These are phyloP conservation scores for Pochonia chlamydosporia DNA, from an alignment of 2,329 filamentous ascomycete species.

Conservation along the genomic window DNA sequence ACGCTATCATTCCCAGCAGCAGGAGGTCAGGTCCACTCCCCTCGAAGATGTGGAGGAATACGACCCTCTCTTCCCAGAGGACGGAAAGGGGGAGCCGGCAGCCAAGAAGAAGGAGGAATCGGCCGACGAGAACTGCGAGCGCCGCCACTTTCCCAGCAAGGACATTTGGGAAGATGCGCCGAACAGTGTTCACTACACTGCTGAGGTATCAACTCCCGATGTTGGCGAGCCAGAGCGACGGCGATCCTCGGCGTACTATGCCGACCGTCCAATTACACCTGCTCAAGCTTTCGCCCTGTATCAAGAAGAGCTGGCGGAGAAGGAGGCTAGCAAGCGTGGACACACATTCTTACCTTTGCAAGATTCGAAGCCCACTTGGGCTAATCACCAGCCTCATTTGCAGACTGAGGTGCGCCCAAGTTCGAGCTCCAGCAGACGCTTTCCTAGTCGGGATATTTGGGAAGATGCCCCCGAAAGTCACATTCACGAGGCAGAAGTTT, in stretches of 20 bases:
- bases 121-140: slow-evolving; percentile 44
- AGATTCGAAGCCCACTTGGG: slow-evolving; percentile 37
- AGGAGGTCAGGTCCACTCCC: slow-evolving; percentile 58
- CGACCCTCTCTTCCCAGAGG: slow-evolving; percentile 87
- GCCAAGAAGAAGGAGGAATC: slow-evolving; percentile 15
- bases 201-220: slow-evolving; percentile 77
- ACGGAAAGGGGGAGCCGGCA: slow-evolving; percentile 46
- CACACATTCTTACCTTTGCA: slow-evolving; percentile 22
- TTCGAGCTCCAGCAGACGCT: slow-evolving; percentile 60
- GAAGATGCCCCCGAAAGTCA: slow-evolving; percentile 86
- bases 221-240: slow-evolving; percentile 34
- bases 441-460: slow-evolving; percentile 91
- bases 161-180: slow-evolving; percentile 98
- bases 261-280: slow-evolving; percentile 44
- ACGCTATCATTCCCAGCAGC: slow-evolving; percentile 49
- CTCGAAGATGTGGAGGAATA: slow-evolving; percentile 90
- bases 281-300: slow-evolving; percentile 61
- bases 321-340: slow-evolving; percentile 32
- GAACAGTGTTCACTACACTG: slow-evolving; percentile 70
- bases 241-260: slow-evolving; percentile 20
- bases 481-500: slow-evolving; percentile 70
- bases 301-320: slow-evolving; percentile 60
- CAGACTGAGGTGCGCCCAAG: slow-evolving; percentile 39
- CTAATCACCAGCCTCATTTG: slow-evolving; percentile 42
- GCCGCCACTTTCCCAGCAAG: slow-evolving; percentile 80